Percentiles rank a stretch among this genome's conserved stretches.
Conservation (phyloP, 2,329 filamentous ascomycete genomes). For the Tricladium varicosporioides region DNA sequence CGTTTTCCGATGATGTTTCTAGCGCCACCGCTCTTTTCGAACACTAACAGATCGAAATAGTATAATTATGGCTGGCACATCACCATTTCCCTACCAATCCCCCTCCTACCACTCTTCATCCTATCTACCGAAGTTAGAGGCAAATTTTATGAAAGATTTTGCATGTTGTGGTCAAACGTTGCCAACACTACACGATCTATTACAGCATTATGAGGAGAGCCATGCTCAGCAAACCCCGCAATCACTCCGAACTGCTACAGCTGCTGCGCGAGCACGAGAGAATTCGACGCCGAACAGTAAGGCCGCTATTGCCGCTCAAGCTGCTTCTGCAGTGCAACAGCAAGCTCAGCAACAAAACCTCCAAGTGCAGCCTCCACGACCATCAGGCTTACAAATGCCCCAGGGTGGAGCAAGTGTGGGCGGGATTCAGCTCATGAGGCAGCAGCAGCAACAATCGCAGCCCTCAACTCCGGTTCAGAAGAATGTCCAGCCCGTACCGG, state of each 20-base stretch:
- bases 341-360: conserved; percentile 41
- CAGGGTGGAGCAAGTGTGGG: conserved; percentile 29
- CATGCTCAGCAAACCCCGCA: conserved; percentile 70
- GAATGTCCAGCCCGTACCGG: conserved; percentile 29
- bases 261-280: conserved; percentile 41
- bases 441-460: conserved; percentile 34
- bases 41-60: conserved; percentile 45
- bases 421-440: conserved; percentile 35
- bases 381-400: conserved; percentile 30
- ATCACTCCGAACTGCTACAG: conserved; percentile 40
- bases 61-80: conserved; percentile 93
- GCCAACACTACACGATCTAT: conserved; percentile 86
- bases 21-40: conserved; percentile 23
- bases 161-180: conserved; percentile 89
- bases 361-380: conserved; percentile 21
- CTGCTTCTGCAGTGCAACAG: conserved; percentile 43
- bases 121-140: conserved; percentile 93
- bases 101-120: conserved; percentile 96
- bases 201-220: conserved; percentile 95
- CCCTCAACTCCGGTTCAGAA: conserved; percentile 32
- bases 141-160: conserved; percentile 97
- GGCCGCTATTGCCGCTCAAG: conserved; percentile 36
- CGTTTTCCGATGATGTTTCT: conserved; percentile 21
- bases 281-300: conserved; percentile 46
- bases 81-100: conserved; percentile 87